Percentiles rank a stretch among this genome's conserved stretches.
Conservation (phyloP, 129 eudicot genomes). For the Tanacetum coccineum region DNA sequence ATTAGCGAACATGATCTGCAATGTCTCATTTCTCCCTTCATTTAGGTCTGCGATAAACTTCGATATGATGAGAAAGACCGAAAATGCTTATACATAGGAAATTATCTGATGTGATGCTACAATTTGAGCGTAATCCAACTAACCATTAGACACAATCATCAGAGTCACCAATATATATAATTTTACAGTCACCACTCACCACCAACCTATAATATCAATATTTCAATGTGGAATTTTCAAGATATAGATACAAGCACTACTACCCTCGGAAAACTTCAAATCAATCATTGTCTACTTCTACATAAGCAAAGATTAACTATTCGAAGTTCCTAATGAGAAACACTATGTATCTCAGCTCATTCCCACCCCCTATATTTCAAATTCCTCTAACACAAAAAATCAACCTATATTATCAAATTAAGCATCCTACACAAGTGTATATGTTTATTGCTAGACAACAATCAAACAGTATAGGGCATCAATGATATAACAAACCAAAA, state of each 20-base stretch:
- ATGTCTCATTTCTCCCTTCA: background rate
- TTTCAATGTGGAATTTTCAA: background rate
- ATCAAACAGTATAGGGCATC: too few relatives aligned
- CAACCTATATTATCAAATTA: background rate
- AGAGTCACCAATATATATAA: background rate
- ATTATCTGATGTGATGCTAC: background rate
- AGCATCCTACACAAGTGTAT: too few relatives aligned
- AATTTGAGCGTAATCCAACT: background rate
- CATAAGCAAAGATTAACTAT: background rate
- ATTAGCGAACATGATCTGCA: background rate
- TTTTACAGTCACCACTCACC: background rate
- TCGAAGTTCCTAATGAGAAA: background rate
- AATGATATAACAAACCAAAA: too few relatives aligned
- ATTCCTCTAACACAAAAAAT: background rate
- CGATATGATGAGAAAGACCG: background rate
- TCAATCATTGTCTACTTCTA: conserved; percentile 1
- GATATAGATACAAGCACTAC: conserved; percentile 1
- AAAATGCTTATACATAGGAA: background rate
- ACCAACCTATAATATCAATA: conserved; percentile 4
- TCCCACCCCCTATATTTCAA: too few relatives aligned
- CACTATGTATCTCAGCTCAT: background rate
- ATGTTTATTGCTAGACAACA: too few relatives aligned
- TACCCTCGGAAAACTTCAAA: background rate
- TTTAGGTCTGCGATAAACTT: background rate
- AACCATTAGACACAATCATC: background rate